Base-by-base conservation (phyloP, 176 grass and related monocot species). In the Oryza brachyantha region DNA sequence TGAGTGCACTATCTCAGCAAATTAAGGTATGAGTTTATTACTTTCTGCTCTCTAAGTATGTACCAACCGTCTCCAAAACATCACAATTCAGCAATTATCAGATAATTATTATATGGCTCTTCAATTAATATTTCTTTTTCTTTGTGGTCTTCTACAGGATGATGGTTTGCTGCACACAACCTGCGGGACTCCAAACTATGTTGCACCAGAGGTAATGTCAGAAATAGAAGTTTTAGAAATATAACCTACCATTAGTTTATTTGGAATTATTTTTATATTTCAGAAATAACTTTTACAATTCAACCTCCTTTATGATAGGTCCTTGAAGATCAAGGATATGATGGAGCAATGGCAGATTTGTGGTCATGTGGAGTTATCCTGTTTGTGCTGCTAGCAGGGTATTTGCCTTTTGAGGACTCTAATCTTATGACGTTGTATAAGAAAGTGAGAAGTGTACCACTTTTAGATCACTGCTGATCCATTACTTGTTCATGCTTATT, bases 321-420 rank as follows among this genome's bases (percentile, higher is more conserved):
- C 45, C 96, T 99, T 63, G 90, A 95, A 62, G 96, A 95, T 76
- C 88, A 89, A 93, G 96, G 96, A n/a, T 99, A 99, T 89, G 90
- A 99, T 40, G 96, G 96, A 72, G 88, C 96, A 69, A 95, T 91
- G 66, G 92, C 96, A 63, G 96, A 99, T 87, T 81, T 99, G 76
- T 99, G 96, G 96, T 99, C 96, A 64, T 99, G 96, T 82, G 96
- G 96, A 76, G 96, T 99, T 82, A 95, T 99, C 76, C 86, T 99
- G 84, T 99, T 99, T 58, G 96, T 99, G 74, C 58, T 95, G 80
- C 83, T 99, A 73, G 92, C 96, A 83, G 96, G 96, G 82, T 99
- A 99, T 86, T 91, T 99, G 79, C 96, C 96, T 81, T 99, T 99
- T 85, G 96, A 99, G 77, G 96, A 95, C 79, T 71, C 81, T 81